Conservation (phyloP, 2,329 filamentous ascomycete species). For the Pseudomassariella vexata region DNA sequence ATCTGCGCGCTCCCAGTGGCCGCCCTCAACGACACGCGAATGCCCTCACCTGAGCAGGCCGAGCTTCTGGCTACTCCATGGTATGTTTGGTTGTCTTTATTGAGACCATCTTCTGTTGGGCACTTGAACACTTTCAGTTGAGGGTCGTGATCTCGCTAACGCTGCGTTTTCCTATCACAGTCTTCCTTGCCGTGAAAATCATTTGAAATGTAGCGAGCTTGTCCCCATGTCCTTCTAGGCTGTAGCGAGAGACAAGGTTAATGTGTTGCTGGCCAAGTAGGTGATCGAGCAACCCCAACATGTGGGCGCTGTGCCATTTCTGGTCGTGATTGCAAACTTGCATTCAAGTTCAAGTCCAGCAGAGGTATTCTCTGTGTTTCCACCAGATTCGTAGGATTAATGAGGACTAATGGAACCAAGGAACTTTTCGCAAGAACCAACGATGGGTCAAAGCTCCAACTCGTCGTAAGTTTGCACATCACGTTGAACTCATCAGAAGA, state of each 20-base stretch:
- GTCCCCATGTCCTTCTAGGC: too few relatives aligned
- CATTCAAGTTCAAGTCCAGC: constrained; percentile 27
- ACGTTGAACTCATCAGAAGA: neutral
- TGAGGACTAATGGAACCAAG: too few relatives aligned
- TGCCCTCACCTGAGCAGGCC: constrained; percentile 24
- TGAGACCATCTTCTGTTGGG: too few relatives aligned
- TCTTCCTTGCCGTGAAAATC: constrained; percentile 40
- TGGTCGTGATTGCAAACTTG: constrained; percentile 24
- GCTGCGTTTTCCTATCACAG: constrained; percentile 18
- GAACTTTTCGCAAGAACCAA: too few relatives aligned
- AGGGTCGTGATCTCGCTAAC: constrained; percentile 1
- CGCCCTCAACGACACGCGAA: constrained; percentile 16
- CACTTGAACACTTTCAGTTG: too few relatives aligned
- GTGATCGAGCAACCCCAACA: constrained; percentile 28
- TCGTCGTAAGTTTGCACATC: constrained; percentile 15
- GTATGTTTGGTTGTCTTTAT: constrained; percentile 13
- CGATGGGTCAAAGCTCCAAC: constrained; percentile 22
- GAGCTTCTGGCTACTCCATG: constrained; percentile 27
- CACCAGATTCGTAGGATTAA: too few relatives aligned
- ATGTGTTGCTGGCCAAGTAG: constrained; percentile 24
- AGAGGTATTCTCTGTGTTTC: constrained; percentile 21
- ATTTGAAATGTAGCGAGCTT: constrained; percentile 42
- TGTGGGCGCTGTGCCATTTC: constrained; percentile 25
- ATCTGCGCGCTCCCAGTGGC: neutral
- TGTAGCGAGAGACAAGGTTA: constrained; percentile 6